Base-by-base conservation (phyloP, 208 protist species). In the Angomonas deanei region DNA sequence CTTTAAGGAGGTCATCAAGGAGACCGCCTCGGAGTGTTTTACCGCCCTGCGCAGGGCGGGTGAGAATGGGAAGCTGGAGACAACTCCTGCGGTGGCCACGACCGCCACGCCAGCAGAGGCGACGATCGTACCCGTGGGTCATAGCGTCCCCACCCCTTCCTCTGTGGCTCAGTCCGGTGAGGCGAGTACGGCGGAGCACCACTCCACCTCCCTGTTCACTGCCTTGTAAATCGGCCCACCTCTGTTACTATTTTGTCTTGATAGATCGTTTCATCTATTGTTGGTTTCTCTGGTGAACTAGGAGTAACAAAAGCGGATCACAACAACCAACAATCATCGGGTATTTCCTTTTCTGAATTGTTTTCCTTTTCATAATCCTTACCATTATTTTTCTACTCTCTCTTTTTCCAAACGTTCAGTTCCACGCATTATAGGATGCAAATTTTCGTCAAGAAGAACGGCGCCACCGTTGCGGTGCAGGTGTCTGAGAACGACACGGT, bases 391-490 rank as follows among this genome's bases (percentile, higher is more conserved):
- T 50, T 13, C 6, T 50, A 3, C n/a, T 23, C 15, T 28, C 46
- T 64, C 31, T 54, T 26, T 64, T 50, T 21, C 34, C 27, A 21
- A 42, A 42, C 48, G 31, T 56, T 42, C 5, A 3, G 49, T 65
- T n/a, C n/a, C n/a, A n/a, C n/a, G n/a, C n/a, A n/a, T n/a, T n/a
- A n/a, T n/a, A n/a, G n/a, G 69, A 99, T 98, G 91, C 88, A 96
- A 71, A 86, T 97, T 80, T 97, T 97, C 72, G 77, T 97, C 61
- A 97, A 96, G 85, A 94, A 86, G 52, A 82, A 75, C 24, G 91
- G 90, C 72, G 91, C 84, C 84, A 97, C 92, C 34, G 81, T 96
- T 61, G 82, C 84, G 52, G 82, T 97, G 68, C 82, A 87, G 66
- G 86, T 89, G 48, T 73, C 92, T 54, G 76, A 77, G 42, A 76